These are phyloP conservation scores for Xylariaceae sp. DNA, from an alignment of 2,329 filamentous ascomycete genomes.

Conservation along the genomic window DNA sequence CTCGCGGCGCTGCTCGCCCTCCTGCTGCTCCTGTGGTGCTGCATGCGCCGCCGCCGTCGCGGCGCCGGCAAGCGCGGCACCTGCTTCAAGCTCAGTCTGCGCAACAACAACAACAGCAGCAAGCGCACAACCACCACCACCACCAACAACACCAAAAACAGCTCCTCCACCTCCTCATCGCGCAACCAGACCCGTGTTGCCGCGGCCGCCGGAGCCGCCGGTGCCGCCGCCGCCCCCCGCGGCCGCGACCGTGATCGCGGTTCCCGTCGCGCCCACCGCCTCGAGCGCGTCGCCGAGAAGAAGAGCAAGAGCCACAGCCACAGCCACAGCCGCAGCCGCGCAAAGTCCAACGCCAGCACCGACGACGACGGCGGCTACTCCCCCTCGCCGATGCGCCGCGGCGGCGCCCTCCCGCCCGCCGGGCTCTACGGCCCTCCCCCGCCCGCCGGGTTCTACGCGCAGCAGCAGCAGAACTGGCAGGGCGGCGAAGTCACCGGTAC, in stretches of 20 bases:
- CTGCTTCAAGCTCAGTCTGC: conserved; percentile 12
- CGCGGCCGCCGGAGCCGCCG: conserved; percentile 5
- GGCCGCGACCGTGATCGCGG: conserved; percentile 2
- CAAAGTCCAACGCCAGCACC: neutral
- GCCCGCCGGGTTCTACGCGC: no score
- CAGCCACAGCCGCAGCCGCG: conserved; percentile 2
- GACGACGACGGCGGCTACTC: neutral
- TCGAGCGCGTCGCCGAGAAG: no score
- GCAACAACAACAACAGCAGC: conserved; percentile 14
- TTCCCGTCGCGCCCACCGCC: conserved; percentile 2
- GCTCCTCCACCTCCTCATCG: neutral
- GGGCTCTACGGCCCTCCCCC: no score
- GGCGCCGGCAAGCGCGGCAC: conserved; percentile 8
- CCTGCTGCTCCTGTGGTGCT: conserved; percentile 18
- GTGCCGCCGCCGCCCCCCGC: conserved; percentile 6
- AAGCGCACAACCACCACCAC: conserved; percentile 7
- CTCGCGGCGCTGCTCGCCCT: conserved; percentile 17
- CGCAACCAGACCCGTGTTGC: neutral
- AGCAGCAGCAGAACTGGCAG: neutral
- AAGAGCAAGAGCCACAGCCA: conserved; percentile 3
- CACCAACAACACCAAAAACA: neutral
- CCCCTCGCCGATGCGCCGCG: no score
- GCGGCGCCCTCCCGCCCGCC: no score
- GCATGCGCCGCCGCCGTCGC: conserved; percentile 9
- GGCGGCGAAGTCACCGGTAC: no score